These are phyloP conservation scores for Aspergillus cejpii DNA, from an alignment of 2,329 filamentous ascomycete species.

Conservation along the genomic window DNA sequence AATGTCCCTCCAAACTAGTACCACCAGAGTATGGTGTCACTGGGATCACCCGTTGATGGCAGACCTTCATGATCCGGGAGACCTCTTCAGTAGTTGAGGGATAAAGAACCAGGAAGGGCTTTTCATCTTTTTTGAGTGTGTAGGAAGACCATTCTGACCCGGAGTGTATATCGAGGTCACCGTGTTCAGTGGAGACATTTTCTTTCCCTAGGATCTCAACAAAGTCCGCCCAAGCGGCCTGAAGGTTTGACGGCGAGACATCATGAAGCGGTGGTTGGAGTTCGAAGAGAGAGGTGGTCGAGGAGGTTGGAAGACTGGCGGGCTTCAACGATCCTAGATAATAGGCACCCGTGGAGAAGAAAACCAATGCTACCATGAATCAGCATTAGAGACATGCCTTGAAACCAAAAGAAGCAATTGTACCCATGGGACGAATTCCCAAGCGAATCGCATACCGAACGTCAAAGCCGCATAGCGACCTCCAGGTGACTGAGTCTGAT, in stretches of 20 bases:
- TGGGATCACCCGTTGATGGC: conserved; percentile 71
- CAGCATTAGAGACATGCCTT: conserved; percentile 6
- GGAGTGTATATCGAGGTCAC: conserved; percentile 51
- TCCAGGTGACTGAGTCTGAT: conserved; percentile 37
- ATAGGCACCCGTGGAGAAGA: conserved; percentile 50
- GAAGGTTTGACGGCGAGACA: conserved; percentile 50
- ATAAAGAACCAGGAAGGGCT: conserved; percentile 60
- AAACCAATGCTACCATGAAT: conserved; percentile 42
- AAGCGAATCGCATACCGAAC: conserved; percentile 24
- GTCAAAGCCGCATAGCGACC: conserved; percentile 36
- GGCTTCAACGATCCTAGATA: conserved; percentile 49
- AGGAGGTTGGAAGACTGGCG: conserved; percentile 43
- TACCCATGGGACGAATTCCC: background rate
- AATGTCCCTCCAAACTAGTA: conserved; percentile 85
- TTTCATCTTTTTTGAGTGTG: conserved; percentile 37
- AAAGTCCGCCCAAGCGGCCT: conserved; percentile 60
- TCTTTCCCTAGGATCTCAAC: conserved; percentile 55
- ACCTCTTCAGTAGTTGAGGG: conserved; percentile 75
- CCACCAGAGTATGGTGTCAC: conserved; percentile 83
- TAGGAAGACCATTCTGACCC: conserved; percentile 60
- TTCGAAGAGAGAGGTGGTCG: conserved; percentile 50
- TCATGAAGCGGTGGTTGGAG: conserved; percentile 49
- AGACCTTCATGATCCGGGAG: conserved; percentile 80
- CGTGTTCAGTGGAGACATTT: conserved; percentile 53
- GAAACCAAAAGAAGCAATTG: background rate